These are phyloP conservation scores for Raphanus sativus DNA, from an alignment of 345 rosid species.

Conservation along the genomic window DNA sequence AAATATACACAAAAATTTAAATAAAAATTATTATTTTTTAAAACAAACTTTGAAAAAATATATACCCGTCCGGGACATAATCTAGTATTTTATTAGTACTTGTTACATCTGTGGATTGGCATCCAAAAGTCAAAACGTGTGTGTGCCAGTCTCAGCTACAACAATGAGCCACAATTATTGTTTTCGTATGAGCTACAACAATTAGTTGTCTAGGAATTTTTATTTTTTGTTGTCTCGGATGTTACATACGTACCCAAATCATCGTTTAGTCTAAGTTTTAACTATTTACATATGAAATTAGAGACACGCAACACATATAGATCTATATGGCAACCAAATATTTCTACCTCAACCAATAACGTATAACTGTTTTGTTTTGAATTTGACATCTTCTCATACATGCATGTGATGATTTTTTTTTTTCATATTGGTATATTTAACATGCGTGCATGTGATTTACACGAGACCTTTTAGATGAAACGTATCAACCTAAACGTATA, in stretches of 20 bases:
- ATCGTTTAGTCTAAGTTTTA: conserved; percentile 1
- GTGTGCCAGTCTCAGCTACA: background rate
- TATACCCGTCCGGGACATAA: too few species aligned
- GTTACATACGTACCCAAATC: background rate
- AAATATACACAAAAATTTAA: too few species aligned
- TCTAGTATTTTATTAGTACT: too few species aligned
- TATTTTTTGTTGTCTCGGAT: background rate
- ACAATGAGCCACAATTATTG: background rate
- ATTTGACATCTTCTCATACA: conserved; percentile 21
- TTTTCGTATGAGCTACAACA: background rate
- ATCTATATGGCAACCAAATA: conserved; percentile 9
- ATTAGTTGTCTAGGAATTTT: background rate
- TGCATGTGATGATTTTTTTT: background rate
- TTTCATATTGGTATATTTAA: background rate
- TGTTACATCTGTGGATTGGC: background rate
- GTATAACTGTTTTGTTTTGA: conserved; percentile 11
- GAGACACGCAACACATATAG: conserved; percentile 16
- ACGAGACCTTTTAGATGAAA: too few species aligned
- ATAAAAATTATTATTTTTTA: too few species aligned
- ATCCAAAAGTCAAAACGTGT: background rate
- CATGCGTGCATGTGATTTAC: conserved; percentile 30
- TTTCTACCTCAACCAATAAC: conserved; percentile 22
- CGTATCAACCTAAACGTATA: too few species aligned
- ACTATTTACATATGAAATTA: background rate
- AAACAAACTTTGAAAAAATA: too few species aligned